Evolutionary conservation across 108 stramenopile species (phyloP), one percentile per base, ranked within the genome.

Genomic region (Cyclotella kingstonii): DNA sequence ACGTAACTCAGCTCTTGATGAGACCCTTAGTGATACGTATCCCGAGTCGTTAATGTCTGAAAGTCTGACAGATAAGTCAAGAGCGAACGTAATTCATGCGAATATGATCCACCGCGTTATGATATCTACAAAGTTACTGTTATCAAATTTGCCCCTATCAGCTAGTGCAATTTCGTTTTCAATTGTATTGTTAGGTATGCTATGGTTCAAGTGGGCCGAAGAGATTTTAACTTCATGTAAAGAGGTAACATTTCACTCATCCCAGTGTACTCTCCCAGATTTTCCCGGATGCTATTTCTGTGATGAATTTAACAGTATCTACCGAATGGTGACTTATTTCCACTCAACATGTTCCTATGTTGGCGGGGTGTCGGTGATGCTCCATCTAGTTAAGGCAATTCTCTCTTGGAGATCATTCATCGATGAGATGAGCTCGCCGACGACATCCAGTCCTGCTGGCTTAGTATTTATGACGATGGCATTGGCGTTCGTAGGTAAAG

Each of bases 341-440:
- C 87, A 86, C 54, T 74, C 49, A 21, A 48, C 59, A 35, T 89
- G 84, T 60, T 84, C 67, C 0, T 54, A 78, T 12, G 17, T 83
- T 14, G 84, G 76, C 10, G 87, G 84, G 29, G 4, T 67, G 0
- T 35, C 84, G 17, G 79, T 76, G 0, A 52, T 82, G 63, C 33
- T 68, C 5, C 71, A 82, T 54, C 57, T 84, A 10, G 53, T 63
- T 12, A 89, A 89, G 68, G 59, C 85, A 15, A 26, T 81, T 9
- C 26, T 84, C 14, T 78, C 66, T 22, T 78, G 79, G 15, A 63
- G 69, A 46, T 72, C 80, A 8, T 83, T 89, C 26, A 49, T 84
- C 22, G 87, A 89, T 43, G 87, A 89, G 68, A 69, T 89, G 81
- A 80, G 81, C 25, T 84, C 81, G 12, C 87, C 87, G 9, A 86